phyloP scores from a whole-genome alignment of 371 early-diverging fungal species.

The Chytridiales sp. region DNA sequence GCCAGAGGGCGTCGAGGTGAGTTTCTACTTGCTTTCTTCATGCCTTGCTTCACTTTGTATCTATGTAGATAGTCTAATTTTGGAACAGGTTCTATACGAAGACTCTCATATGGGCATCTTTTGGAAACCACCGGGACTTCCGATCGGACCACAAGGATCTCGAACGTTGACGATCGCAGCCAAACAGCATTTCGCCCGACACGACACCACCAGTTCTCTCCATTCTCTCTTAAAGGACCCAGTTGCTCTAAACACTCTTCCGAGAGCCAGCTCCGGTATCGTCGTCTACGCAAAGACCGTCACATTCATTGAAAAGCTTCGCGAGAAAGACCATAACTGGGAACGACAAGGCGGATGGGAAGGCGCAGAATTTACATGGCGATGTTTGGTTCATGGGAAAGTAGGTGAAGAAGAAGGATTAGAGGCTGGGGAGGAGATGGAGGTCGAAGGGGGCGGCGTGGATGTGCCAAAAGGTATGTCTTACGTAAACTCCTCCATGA shows the following conservation, averaged over 20 bases:
- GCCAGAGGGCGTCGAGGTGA: neutral
- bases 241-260: neutral
- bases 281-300: conserved; percentile 13
- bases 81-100: neutral
- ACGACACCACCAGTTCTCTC: conserved; percentile 1
- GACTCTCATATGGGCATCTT: neutral
- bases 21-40: neutral
- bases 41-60: neutral
- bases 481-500: no score
- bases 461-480: no score
- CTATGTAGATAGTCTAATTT: neutral
- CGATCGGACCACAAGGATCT: no score
- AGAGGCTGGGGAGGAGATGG: conserved; percentile 16
- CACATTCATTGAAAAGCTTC: neutral
- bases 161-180: no score
- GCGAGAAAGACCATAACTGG: neutral
- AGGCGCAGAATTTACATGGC: conserved; percentile 5
- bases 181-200: conserved; percentile 7
- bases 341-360: neutral
- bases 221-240: neutral
- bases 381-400: conserved; percentile 18
- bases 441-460: neutral
- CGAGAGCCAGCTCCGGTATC: neutral
- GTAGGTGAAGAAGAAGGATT: conserved; percentile 11
- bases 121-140: conserved; percentile 2